Evolutionary conservation across 495 filamentous ascomycete species (phyloP), one percentile per base, ranked within the genome.

Genomic region (Neurospora discreta): DNA sequence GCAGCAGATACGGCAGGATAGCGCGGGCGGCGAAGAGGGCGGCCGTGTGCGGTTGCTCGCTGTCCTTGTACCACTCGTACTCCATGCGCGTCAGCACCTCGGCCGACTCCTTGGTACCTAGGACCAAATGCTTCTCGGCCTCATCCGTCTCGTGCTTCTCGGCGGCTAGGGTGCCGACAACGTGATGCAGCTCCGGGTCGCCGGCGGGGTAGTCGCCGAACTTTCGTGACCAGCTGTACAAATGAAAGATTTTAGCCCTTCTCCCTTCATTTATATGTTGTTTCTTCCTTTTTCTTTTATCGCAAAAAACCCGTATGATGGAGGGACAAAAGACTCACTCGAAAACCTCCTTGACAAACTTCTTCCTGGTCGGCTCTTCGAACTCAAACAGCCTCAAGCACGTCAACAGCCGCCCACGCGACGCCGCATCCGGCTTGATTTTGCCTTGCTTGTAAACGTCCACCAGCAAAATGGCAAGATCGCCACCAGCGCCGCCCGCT

Each of bases 131-230:
- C 75, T 89, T 88, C 80, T 99, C 95, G 16, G 96, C 95, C 41
- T 96, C 94, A 82, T 97, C 97, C 13, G 90, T 88, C 68, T 97
- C 92, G 79, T 92, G 89, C 77, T 97, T 94, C 81, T 96, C 92
- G 13, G 93, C 94, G 78, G 92, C 97, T 38, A 98, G 84, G 10
- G 89, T 90, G 52, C 95, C 95, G 26, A 90, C 90, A 68, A 96
- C 94, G 82, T 98, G 94, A 79, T 99, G 95, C 71, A 99, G 84
- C 73, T 98, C 96, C 6, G 96, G 93, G 76, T 99, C 95, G 65
- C 95, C 95, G 73, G 93, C 90, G 60, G 96, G 95, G 77, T 93
- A 90, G 46, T 95, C 92, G 72, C 94, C 94, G 77, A 87, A 90
- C 75, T 90, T 92, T 36, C 87, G 85, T 75, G 93, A 94, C 95